phyloP scores from a whole-genome alignment of 148 eudicot species.

The Mesembryanthemum crystallinum region DNA sequence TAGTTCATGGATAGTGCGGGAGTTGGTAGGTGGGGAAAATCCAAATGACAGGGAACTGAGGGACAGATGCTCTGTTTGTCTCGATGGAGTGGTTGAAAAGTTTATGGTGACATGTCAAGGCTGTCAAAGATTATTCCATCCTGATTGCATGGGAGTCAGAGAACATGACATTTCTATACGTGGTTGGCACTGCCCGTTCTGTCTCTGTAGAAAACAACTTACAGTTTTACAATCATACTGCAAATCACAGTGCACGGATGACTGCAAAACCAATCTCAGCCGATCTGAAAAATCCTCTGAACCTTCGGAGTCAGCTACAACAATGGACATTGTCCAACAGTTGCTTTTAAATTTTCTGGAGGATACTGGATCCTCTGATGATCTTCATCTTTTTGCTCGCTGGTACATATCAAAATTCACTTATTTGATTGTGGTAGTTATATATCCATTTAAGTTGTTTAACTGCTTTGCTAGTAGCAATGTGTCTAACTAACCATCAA shows the following conservation, averaged over 20 bases:
- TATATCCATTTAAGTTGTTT: neutral
- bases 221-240: constrained; percentile 58
- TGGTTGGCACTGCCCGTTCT: constrained; percentile 64
- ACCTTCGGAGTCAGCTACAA: constrained; percentile 36
- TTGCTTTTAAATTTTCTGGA: constrained; percentile 85
- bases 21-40: constrained; percentile 38
- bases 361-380: constrained; percentile 70
- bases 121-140: constrained; percentile 77
- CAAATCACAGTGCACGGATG: constrained; percentile 56
- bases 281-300: constrained; percentile 43
- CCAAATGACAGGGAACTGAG: constrained; percentile 35
- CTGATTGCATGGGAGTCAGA: constrained; percentile 72
- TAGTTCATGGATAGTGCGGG: constrained; percentile 74
- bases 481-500: neutral
- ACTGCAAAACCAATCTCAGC: constrained; percentile 30
- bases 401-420: constrained; percentile 48
- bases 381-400: constrained; percentile 70
- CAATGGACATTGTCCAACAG: constrained; percentile 83
- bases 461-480: neutral
- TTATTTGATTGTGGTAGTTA: neutral
- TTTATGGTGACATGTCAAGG: constrained; percentile 67
- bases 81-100: constrained; percentile 52
- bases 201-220: constrained; percentile 74
- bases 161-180: constrained; percentile 58
- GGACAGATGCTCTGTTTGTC: constrained; percentile 69